These are phyloP conservation scores for Neospermospora avenae DNA, from an alignment of 2,329 filamentous ascomycete species.

Conservation along the genomic window DNA sequence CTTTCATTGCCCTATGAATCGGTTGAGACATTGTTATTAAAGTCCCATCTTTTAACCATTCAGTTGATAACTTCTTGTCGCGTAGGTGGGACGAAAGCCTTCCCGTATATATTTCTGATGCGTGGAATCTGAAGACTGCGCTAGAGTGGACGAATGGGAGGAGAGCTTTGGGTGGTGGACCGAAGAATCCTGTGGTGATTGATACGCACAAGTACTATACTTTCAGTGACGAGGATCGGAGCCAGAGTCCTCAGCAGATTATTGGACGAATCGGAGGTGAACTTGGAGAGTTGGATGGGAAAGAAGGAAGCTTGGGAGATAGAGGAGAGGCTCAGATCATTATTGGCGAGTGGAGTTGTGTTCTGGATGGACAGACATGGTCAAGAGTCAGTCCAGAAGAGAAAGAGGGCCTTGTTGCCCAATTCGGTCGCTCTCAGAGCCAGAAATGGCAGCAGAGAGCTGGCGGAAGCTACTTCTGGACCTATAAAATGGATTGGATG, in stretches of 20 bases:
- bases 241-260: constrained; percentile 49
- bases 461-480: constrained; percentile 57
- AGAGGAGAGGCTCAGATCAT: constrained; percentile 48
- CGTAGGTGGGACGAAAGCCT: constrained; percentile 48
- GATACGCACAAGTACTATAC: constrained; percentile 60
- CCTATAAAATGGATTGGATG: constrained; percentile 58
- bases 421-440: constrained; percentile 49
- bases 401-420: constrained; percentile 40
- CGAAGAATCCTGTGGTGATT: constrained; percentile 48
- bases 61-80: too few relatives aligned
- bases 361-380: constrained; percentile 52
- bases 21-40: too few relatives aligned
- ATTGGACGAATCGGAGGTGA: constrained; percentile 43
- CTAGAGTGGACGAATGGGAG: constrained; percentile 44
- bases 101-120: constrained; percentile 57
- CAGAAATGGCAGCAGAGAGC: constrained; percentile 46
- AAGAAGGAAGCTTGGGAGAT: constrained; percentile 46
- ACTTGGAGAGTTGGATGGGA: constrained; percentile 44
- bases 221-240: constrained; percentile 51
- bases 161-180: constrained; percentile 31
- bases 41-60: too few relatives aligned
- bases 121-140: constrained; percentile 48
- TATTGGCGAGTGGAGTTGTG: constrained; percentile 57
- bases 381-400: constrained; percentile 42
- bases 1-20: too few relatives aligned